Conservation (phyloP, 2,329 filamentous ascomycete species). For the Aspergillus fischeri region DNA sequence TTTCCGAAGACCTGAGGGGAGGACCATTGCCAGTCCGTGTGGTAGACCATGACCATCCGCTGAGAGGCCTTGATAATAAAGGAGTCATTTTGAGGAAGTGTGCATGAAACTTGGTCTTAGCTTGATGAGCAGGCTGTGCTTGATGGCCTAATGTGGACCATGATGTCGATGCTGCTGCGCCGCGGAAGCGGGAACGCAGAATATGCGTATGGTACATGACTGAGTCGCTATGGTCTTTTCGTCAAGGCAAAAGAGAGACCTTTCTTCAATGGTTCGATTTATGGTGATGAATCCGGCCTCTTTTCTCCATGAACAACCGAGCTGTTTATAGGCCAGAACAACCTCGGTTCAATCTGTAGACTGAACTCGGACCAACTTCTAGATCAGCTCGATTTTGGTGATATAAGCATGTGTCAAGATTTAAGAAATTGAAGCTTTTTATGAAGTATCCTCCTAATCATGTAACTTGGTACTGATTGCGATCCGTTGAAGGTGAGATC, state of each 20-base stretch:
- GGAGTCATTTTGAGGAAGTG: background rate
- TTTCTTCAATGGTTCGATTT: background rate
- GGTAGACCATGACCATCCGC: constrained; percentile 6
- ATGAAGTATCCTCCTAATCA: background rate
- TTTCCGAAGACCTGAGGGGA: constrained; percentile 14
- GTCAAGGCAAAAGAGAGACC: background rate
- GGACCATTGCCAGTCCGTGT: background rate
- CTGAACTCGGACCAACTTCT: background rate
- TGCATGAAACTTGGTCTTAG: background rate
- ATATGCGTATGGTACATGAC: background rate
- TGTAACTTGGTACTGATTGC: background rate
- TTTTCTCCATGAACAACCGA: background rate
- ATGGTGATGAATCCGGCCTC: background rate
- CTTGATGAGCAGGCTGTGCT: background rate
- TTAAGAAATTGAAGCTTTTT: background rate
- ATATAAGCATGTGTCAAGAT: background rate
- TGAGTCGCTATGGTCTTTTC: background rate
- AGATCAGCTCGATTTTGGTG: background rate
- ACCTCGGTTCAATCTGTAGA: background rate
- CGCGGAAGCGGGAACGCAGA: background rate
- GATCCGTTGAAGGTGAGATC: background rate
- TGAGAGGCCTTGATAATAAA: background rate
- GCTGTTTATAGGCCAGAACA: background rate
- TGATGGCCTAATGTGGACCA: background rate
- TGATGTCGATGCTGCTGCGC: background rate